A percentile compares a stretch with the other conserved stretches of the same genome.
Conservation (phyloP, 176 grass and related monocot species). For the Phragmites australis region DNA sequence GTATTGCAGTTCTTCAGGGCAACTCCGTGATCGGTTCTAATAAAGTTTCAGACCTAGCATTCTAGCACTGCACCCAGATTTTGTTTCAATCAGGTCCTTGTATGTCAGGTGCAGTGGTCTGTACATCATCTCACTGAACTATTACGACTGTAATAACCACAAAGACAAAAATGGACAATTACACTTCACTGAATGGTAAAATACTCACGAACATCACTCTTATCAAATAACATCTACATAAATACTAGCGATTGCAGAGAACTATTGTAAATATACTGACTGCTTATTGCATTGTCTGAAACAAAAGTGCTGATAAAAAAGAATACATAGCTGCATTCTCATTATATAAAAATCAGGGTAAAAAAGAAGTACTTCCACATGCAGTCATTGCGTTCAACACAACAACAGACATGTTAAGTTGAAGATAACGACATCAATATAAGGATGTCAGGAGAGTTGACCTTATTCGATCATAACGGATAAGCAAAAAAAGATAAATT, state of each 20-base stretch:
- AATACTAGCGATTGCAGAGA: not conserved
- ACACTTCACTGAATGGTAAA: too few species aligned
- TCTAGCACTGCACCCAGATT: too few species aligned
- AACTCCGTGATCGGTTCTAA: too few species aligned
- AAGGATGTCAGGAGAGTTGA: not conserved
- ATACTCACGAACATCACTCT: too few species aligned
- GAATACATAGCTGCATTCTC: not conserved
- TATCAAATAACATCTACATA: not conserved
- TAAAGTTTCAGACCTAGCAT: too few species aligned
- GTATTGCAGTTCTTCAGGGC: too few species aligned
- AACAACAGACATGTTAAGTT: not conserved
- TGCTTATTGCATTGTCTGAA: not conserved
- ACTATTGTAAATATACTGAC: not conserved
- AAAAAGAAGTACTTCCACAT: conserved; percentile 16
- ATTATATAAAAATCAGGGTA: not conserved
- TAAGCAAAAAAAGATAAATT: not conserved
- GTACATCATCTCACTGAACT: too few species aligned
- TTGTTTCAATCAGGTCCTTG: too few species aligned
- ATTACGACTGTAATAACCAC: too few species aligned
- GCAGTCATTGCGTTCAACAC: not conserved
- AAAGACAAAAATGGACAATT: too few species aligned
- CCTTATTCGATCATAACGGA: conserved; percentile 17
- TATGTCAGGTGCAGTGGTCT: too few species aligned
- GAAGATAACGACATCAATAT: not conserved
- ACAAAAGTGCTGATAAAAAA: not conserved